These are phyloP conservation scores for Ceriops tagal DNA, from an alignment of 345 rosid species.

Conservation along the genomic window DNA sequence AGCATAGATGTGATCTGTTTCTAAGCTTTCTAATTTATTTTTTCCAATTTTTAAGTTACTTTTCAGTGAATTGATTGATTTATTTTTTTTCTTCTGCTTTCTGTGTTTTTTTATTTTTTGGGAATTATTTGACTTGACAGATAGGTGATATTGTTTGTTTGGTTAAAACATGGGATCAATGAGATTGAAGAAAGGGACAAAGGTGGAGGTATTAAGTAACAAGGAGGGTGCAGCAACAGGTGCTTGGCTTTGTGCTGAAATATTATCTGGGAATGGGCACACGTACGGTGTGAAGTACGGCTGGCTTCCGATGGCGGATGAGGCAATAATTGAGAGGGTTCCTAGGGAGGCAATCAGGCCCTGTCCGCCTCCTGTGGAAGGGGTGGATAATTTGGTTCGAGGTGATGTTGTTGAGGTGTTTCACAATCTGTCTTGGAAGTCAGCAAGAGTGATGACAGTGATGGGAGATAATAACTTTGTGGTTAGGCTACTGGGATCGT, in stretches of 20 bases:
- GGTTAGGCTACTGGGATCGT: slow-evolving; percentile 46
- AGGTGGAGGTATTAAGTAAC: slow-evolving; percentile 55
- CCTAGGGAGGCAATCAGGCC: slow-evolving; percentile 61
- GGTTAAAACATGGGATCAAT: slow-evolving; percentile 18
- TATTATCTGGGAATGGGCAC: slow-evolving; percentile 58
- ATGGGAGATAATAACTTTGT: slow-evolving; percentile 21
- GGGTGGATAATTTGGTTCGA: slow-evolving; percentile 36
- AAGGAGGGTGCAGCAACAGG: slow-evolving; percentile 42
- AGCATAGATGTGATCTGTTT: no score
- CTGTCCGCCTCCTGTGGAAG: slow-evolving; percentile 37
- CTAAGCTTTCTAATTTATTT: no score
- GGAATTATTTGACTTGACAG: background rate
- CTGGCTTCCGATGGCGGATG: background rate
- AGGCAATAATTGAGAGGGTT: slow-evolving; percentile 39
- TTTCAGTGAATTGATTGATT: background rate
- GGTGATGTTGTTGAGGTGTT: slow-evolving; percentile 63
- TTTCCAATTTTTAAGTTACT: no score
- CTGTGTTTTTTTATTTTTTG: background rate
- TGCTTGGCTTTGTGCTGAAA: slow-evolving; percentile 54
- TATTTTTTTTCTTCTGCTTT: background rate
- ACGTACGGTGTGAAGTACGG: slow-evolving; percentile 41
- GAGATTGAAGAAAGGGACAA: slow-evolving; percentile 59
- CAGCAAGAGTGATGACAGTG: slow-evolving; percentile 38
- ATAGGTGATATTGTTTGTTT: background rate
- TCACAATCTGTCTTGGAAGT: slow-evolving; percentile 50